Evolutionary conservation across 805 yeast species (phyloP).

Genomic region (Lipomyces mesembrius): DNA sequence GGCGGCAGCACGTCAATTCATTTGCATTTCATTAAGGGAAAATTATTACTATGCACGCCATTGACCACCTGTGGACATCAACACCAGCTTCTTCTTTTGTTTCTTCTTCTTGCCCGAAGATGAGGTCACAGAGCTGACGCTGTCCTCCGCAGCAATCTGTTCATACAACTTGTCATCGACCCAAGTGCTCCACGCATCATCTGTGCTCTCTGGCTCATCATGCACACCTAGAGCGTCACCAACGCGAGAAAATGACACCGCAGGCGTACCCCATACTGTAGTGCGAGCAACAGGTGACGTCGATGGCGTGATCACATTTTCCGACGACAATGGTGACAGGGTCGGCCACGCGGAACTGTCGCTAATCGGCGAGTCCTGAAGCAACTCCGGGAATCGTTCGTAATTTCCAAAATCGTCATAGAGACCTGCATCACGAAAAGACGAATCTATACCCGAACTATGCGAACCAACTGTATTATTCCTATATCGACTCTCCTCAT

Average conservation of each 20-base stretch:
- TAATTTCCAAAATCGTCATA: conserved; percentile 7
- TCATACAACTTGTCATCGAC: conserved; percentile 53
- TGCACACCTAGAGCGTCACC: conserved; percentile 47
- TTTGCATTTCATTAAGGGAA: neutral
- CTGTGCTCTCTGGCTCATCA: conserved; percentile 43
- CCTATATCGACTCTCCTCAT: conserved; percentile 45
- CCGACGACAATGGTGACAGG: conserved; percentile 32
- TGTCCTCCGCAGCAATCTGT: conserved; percentile 53
- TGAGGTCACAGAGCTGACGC: conserved; percentile 55
- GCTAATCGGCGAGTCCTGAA: conserved; percentile 16
- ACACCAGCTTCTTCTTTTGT: conserved; percentile 33
- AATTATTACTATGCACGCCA: conserved; percentile 14
- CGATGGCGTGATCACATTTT: conserved; percentile 14
- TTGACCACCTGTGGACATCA: conserved; percentile 34
- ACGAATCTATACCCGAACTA: conserved; percentile 9
- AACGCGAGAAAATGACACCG: conserved; percentile 38
- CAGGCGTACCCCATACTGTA: conserved; percentile 80
- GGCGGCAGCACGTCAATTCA: neutral
- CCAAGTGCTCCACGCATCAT: conserved; percentile 48
- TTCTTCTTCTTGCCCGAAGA: conserved; percentile 54
- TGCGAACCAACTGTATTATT: conserved; percentile 6
- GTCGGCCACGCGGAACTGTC: conserved; percentile 41
- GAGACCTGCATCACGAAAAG: neutral
- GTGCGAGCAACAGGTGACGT: conserved; percentile 47
- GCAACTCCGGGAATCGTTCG: conserved; percentile 18